phyloP scores from a whole-genome alignment of 2,329 filamentous ascomycete species.

The Fusarium euwallaceae region DNA sequence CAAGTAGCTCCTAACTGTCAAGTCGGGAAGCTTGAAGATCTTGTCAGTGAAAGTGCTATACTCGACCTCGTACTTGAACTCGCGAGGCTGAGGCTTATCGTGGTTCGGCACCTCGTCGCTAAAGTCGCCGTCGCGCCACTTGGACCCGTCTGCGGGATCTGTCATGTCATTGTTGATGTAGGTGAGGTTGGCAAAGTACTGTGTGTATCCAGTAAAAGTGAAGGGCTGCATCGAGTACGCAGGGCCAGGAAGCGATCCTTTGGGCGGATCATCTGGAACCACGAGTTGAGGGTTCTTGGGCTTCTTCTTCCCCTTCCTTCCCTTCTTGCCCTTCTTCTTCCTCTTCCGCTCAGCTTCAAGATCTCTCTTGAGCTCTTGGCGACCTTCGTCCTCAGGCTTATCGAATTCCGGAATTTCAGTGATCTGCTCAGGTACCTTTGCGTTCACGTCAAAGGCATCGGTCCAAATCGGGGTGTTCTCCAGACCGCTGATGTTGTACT shows the following conservation, averaged over 20 bases:
- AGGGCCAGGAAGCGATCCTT: slow-evolving; percentile 81
- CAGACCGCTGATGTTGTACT: slow-evolving; percentile 90
- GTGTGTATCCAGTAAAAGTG: slow-evolving; percentile 83
- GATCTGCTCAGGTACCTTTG: slow-evolving; percentile 13
- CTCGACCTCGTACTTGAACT: slow-evolving; percentile 83
- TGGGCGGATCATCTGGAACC: slow-evolving; percentile 79
- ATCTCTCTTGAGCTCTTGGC: slow-evolving; percentile 48
- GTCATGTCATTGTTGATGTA: slow-evolving; percentile 81
- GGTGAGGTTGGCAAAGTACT: slow-evolving; percentile 96
- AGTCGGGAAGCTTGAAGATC: slow-evolving; percentile 80
- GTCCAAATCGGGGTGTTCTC: slow-evolving; percentile 67
- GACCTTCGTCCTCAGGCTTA: slow-evolving; percentile 42
- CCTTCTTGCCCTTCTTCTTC: slow-evolving; percentile 48
- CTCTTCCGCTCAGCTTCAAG: slow-evolving; percentile 49
- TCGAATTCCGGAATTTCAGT: slow-evolving; percentile 43
- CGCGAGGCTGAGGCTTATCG: slow-evolving; percentile 68
- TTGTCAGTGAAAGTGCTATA: slow-evolving; percentile 87
- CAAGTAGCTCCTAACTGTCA: slow-evolving; percentile 87
- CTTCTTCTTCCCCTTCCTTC: slow-evolving; percentile 57
- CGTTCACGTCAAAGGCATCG: slow-evolving; percentile 47
- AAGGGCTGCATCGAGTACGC: slow-evolving; percentile 90
- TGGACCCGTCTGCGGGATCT: slow-evolving; percentile 51
- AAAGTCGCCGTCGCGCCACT: slow-evolving; percentile 76
- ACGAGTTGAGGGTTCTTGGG: slow-evolving; percentile 71
- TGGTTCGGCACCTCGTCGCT: slow-evolving; percentile 66